Evolutionary conservation across 2,329 filamentous ascomycete genomes (phyloP).

Genomic region (Claviceps humidiphila): DNA sequence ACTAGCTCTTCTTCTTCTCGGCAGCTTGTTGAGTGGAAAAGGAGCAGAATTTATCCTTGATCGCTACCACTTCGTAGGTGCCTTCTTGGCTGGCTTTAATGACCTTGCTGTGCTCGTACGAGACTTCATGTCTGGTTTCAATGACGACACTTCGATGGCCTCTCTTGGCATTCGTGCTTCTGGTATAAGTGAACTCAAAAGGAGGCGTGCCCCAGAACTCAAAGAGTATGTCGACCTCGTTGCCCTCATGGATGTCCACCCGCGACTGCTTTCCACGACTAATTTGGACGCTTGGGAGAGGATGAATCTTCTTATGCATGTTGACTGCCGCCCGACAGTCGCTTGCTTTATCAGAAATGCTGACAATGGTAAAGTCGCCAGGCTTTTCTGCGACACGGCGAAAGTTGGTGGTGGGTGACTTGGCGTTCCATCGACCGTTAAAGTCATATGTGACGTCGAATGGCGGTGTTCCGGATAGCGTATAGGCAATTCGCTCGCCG

Average conservation of each 20-base stretch:
- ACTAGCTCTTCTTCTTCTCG: slow-evolving; percentile 28
- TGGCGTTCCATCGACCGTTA: slow-evolving; percentile 67
- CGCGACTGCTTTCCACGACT: slow-evolving; percentile 69
- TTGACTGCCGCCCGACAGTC: slow-evolving; percentile 72
- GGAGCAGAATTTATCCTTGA: slow-evolving; percentile 85
- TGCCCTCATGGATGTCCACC: slow-evolving; percentile 93
- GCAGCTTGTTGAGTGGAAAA: slow-evolving; percentile 58
- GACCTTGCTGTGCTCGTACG: slow-evolving; percentile 66
- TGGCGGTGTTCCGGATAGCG: slow-evolving; percentile 76
- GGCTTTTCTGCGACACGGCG: slow-evolving; percentile 85
- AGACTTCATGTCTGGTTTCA: slow-evolving; percentile 81
- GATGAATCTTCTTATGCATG: slow-evolving; percentile 74
- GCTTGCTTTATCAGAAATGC: slow-evolving; percentile 74
- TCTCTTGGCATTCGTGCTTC: slow-evolving; percentile 72
- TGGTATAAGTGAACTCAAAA: slow-evolving; percentile 95
- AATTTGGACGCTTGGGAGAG: slow-evolving; percentile 81
- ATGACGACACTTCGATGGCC: slow-evolving; percentile 68
- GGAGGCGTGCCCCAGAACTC: slow-evolving; percentile 92
- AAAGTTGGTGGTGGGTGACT: slow-evolving; percentile 69
- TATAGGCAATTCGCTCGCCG: slow-evolving; percentile 86
- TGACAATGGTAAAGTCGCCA: slow-evolving; percentile 77
- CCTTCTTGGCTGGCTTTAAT: slow-evolving; percentile 85
- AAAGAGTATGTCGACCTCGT: slow-evolving; percentile 83
- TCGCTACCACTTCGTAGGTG: slow-evolving; percentile 91
- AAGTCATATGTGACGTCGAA: slow-evolving; percentile 93